Conservation (phyloP, 2,329 filamentous ascomycete genomes). For the Parastagonospora avenae region DNA sequence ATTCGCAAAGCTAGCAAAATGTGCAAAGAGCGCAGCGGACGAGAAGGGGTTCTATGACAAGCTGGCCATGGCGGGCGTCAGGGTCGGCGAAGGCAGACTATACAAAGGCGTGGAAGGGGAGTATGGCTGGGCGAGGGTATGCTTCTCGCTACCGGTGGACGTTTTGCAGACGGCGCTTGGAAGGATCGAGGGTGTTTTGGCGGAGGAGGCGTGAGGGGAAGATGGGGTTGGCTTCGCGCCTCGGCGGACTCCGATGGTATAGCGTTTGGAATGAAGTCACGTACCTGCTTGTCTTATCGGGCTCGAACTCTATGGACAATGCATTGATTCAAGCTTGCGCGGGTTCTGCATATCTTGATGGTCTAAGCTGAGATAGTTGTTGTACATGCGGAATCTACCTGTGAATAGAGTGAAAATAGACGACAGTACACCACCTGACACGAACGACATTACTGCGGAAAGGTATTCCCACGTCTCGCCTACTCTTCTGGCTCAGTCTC, state of each 20-base stretch:
- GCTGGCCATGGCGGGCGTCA: constrained; percentile 24
- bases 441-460: no score
- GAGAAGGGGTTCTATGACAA: constrained; percentile 25
- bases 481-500: no score
- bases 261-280: no score
- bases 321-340: no score
- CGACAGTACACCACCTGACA: no score
- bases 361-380: no score
- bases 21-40: constrained; percentile 17
- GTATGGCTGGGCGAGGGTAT: constrained; percentile 36
- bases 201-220: background rate
- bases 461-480: no score
- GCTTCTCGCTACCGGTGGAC: constrained; percentile 22
- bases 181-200: constrained; percentile 19
- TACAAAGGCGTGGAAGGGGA: constrained; percentile 34
- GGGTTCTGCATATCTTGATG: no score
- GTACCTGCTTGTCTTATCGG: no score
- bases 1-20: constrained; percentile 27
- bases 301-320: no score
- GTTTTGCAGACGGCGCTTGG: constrained; percentile 21
- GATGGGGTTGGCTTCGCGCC: background rate
- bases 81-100: constrained; percentile 18
- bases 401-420: no score
- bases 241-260: background rate
- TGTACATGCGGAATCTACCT: no score